phyloP scores from a whole-genome alignment of 2,329 filamentous ascomycete genomes.

The Acrocalymma vagum region DNA sequence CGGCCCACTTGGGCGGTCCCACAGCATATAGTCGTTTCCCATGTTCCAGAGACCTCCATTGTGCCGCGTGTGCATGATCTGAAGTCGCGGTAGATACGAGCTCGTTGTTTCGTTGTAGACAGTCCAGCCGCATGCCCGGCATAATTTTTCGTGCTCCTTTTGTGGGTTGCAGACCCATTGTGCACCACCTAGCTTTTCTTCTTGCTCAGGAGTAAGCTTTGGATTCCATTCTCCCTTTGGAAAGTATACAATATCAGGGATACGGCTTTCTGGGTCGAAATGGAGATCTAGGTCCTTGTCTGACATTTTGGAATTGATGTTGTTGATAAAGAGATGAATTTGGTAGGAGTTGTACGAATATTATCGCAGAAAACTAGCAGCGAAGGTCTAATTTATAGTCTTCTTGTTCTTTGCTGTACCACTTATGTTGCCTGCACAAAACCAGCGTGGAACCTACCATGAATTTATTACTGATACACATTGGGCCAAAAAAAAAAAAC shows the following conservation, averaged over 20 bases:
- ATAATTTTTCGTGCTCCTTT: conserved; percentile 2
- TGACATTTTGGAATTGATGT: too few relatives aligned
- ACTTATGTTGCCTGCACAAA: too few relatives aligned
- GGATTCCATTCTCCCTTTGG: background rate
- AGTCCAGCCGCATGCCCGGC: conserved; percentile 14
- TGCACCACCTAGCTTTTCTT: too few relatives aligned
- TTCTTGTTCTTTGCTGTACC: too few relatives aligned
- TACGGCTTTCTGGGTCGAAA: conserved; percentile 1
- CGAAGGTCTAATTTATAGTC: too few relatives aligned
- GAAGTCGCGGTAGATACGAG: conserved; percentile 9
- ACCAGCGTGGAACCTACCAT: too few relatives aligned
- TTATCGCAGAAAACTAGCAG: too few relatives aligned
- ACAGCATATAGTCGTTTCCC: conserved; percentile 11
- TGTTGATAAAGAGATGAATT: too few relatives aligned
- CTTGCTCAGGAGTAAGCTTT: background rate
- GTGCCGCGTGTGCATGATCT: background rate
- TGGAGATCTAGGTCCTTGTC: too few relatives aligned
- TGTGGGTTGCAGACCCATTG: background rate
- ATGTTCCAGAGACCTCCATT: conserved; percentile 7
- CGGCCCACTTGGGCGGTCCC: conserved; percentile 7
- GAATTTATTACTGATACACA: too few relatives aligned
- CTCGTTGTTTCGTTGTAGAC: conserved; percentile 3
- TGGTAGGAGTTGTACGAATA: too few relatives aligned
- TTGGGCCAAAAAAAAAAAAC: too few relatives aligned
- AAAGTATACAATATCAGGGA: conserved; percentile 1